Conservation (phyloP, 306 rosid species). For the Gastrolobium bilobum region DNA sequence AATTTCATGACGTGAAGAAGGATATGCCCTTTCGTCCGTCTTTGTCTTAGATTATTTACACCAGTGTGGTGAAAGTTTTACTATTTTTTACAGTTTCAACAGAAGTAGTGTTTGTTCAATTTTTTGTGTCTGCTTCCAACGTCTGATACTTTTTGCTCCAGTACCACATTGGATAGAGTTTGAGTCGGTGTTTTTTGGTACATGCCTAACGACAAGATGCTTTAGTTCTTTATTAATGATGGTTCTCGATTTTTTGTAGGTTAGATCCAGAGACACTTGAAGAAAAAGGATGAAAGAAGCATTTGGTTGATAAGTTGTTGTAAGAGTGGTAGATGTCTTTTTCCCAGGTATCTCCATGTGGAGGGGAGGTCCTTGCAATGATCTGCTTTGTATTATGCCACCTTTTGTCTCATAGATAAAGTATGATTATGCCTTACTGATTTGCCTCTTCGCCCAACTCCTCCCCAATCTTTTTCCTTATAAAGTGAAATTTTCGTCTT, state of each 20-base stretch:
- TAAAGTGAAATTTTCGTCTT: constrained; percentile 23
- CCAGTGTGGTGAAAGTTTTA: not conserved
- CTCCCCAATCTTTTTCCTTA: constrained; percentile 39
- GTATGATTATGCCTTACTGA: constrained; percentile 60
- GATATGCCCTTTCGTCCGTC: not conserved
- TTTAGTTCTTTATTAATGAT: constrained; percentile 36
- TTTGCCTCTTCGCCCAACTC: constrained; percentile 38
- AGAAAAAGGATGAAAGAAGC: constrained; percentile 65
- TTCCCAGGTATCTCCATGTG: constrained; percentile 63
- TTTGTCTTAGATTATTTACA: constrained; percentile 9
- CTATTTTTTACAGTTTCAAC: not conserved
- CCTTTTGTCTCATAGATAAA: constrained; percentile 69
- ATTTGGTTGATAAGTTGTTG: constrained; percentile 70
- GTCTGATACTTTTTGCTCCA: constrained; percentile 12
- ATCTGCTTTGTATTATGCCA: constrained; percentile 87
- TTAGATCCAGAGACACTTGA: constrained; percentile 49
- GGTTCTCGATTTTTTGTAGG: constrained; percentile 60
- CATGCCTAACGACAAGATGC: not conserved
- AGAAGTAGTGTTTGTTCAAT: constrained; percentile 5
- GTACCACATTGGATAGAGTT: constrained; percentile 12
- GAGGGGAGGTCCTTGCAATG: constrained; percentile 60
- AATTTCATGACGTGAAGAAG: constrained; percentile 17
- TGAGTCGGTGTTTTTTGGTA: not conserved
- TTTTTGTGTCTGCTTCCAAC: not conserved
- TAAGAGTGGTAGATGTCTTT: constrained; percentile 74